Evolutionary conservation across 495 filamentous ascomycete genomes (phyloP).

Genomic region (Polyplosphaeria fusca): DNA sequence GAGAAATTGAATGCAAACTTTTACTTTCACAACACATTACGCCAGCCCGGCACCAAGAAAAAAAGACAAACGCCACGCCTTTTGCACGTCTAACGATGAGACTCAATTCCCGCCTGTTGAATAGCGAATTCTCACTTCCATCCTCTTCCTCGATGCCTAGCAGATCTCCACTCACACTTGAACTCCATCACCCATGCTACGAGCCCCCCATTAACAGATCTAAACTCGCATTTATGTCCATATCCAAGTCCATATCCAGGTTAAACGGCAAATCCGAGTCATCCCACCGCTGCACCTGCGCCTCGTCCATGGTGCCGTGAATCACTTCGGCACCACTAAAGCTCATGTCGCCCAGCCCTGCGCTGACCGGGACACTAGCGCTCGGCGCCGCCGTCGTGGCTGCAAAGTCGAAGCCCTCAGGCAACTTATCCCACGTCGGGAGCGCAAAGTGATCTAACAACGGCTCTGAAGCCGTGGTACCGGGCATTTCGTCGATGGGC

Average conservation of each 20-base stretch:
- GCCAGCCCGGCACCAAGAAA: too few species aligned
- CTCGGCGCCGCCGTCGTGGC: not conserved
- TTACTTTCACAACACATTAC: too few species aligned
- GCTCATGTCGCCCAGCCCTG: not conserved
- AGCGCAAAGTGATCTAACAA: conserved; percentile 8
- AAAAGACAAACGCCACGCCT: too few species aligned
- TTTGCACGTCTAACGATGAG: too few species aligned
- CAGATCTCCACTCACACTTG: too few species aligned
- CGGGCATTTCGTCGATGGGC: not conserved
- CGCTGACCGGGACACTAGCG: conserved; percentile 1
- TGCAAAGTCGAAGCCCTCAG: not conserved
- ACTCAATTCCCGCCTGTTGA: too few species aligned
- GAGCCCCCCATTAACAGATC: too few species aligned
- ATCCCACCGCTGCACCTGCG: conserved; percentile 8
- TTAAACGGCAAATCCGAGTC: conserved; percentile 14
- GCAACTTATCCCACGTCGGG: conserved; percentile 17
- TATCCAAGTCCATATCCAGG: conserved; percentile 21
- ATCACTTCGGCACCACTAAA: not conserved
- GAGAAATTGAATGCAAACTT: too few species aligned
- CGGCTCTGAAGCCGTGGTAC: not conserved
- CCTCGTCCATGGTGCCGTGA: not conserved
- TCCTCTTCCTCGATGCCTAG: too few species aligned
- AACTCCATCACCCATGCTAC: too few species aligned
- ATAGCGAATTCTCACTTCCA: too few species aligned
- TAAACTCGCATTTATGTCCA: too few species aligned